Conservation (phyloP, 306 rosid species). For the Mucuna pruriens region DNA sequence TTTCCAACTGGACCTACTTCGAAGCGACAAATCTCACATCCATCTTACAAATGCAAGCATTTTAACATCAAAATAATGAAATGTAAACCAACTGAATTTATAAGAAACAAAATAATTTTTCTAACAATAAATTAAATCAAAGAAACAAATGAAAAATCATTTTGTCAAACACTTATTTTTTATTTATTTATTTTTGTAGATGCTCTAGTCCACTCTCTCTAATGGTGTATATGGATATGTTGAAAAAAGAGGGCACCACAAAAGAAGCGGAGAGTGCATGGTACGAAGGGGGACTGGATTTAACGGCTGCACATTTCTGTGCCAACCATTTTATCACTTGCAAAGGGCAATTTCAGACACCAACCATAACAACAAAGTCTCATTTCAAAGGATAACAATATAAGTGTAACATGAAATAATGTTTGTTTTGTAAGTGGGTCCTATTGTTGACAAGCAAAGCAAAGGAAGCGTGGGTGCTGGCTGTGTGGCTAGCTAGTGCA, state of each 20-base stretch:
- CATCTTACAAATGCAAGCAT: not conserved
- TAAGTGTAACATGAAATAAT: constrained; percentile 38
- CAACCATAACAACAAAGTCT: not conserved
- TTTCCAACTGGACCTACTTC: no score
- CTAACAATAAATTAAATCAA: not conserved
- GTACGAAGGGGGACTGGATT: constrained; percentile 71
- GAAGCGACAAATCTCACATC: no score
- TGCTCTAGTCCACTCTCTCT: constrained; percentile 15
- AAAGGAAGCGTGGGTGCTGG: constrained; percentile 38
- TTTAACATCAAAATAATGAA: no score
- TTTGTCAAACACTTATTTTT: no score
- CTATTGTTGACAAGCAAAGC: not conserved
- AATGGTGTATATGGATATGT: not conserved
- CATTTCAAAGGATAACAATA: constrained; percentile 34
- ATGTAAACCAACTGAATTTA: not conserved
- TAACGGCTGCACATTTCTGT: constrained; percentile 46
- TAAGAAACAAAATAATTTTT: not conserved
- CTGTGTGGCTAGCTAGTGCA: constrained; percentile 36
- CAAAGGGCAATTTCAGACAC: constrained; percentile 34
- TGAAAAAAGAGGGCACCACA: not conserved
- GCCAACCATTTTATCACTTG: constrained; percentile 35
- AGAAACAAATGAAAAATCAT: no score
- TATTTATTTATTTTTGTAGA: not conserved
- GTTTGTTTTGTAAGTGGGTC: constrained; percentile 43
- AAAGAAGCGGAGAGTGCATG: constrained; percentile 47